Base-by-base conservation (phyloP, 352 stramenopile species). In the Bremia lactucae region DNA sequence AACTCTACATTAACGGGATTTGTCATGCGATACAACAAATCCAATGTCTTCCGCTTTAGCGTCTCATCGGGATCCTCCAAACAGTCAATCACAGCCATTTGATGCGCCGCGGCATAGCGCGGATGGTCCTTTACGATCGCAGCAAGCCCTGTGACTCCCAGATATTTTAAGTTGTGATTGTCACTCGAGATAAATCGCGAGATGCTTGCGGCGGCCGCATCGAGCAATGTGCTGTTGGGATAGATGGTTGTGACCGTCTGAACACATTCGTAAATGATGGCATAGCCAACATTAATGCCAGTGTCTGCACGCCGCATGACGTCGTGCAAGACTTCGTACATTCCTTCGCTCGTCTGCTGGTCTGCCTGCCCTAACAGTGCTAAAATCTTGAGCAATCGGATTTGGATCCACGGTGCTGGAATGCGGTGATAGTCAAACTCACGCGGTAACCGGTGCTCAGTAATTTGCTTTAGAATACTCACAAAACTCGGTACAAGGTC, bases 1-100 rank as follows among this genome's bases (percentile, higher is more conserved):
- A 99, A 98, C 67, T 99, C 95, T 5, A 99, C 96, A 65, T 99
- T 99, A 36, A 98, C 95, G 1, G 95, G 95, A 74, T 99, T 99
- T 16, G 93, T 98, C 96, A 99, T 99, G 51, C 91, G 77, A 57
- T 95, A 96, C 13, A 97, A 62, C 51, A 97, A 52, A 52, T 99
- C 94, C 34, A 98, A 65, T 19, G 95, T 98, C 78, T 99, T 99
- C 36, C 95, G 83, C 74, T 99, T 97, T 14, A 99, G 76, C 25
- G 96, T 99, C 71, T 99, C 96, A 66, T 99, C 97, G 0, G 90
- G 83, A 68, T 99, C 95, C 76, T 99, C 95, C 6, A 99, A 70
- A 59, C 96, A 99, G 68, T 99, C 96, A 58, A 99, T 98, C 15
- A 99, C 97, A 14, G 95, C 93, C 83, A 99, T 96, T 81, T 99